Base-by-base conservation (phyloP, 805 yeast genomes). In the Ogataea kodamae region DNA sequence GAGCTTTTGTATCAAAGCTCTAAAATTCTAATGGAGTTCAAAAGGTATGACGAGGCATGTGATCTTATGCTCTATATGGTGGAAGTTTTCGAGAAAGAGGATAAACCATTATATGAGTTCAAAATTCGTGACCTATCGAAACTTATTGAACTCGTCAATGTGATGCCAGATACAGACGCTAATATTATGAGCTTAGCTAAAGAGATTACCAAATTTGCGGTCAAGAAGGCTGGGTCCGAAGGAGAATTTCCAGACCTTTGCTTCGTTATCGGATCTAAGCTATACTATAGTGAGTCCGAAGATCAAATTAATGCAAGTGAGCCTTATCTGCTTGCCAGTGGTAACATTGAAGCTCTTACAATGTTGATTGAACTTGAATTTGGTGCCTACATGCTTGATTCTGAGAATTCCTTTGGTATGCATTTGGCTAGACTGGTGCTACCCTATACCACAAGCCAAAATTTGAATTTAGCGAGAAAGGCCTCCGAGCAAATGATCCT, bases 241-340 rank as follows among this genome's bases (percentile, higher is more conserved):
- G 72, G 73, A 42, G 96, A 96, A 4, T 95, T 87, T 52, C 72
- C 81, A 5, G 77, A 75, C 27, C 64, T 92, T 36, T 87, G 86
- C 52, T 79, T 79, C 45, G 68, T 80, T 8, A 68, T 87, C 40
- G 96, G 96, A 3, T 58, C 68, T 21, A 78, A 84, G 53, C 65
- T 86, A 30, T 59, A 76, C 32, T 50, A 50, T 26, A 52, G 59
- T 39, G 61, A 53, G 5, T 37, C 43, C 15, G 40, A 42, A 4
- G 59, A 50, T 7, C 35, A 32, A 19, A 49, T 58, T 11, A 40
- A 50, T 24, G 32, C 40, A 18, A 49, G 57, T 30, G 65, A 62
- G 42, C 42, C 34, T 13, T 55, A 39, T 15, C 37, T 62, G 12
- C 35, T 60, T 6, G 40, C 54, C 28, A 45, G 53, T 23, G 48